These are phyloP conservation scores for Plasmodium chabaudi DNA, from an alignment of 169 alveolate species.

Conservation along the genomic window DNA sequence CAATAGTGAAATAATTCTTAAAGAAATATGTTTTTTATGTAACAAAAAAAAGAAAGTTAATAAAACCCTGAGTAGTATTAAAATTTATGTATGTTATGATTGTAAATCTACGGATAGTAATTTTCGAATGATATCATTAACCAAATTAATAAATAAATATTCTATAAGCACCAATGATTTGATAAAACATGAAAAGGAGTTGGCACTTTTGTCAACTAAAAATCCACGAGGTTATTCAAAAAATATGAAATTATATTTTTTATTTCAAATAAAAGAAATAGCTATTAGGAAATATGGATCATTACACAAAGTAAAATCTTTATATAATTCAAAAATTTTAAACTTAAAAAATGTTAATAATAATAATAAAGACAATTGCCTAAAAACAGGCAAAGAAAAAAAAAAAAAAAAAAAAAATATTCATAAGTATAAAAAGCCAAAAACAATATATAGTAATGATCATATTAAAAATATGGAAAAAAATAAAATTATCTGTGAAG, in stretches of 20 bases:
- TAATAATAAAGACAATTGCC: neutral
- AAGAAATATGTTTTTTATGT: constrained; percentile 47
- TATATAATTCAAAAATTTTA: constrained; percentile 27
- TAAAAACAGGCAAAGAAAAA: too few species aligned
- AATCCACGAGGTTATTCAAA: constrained; percentile 72
- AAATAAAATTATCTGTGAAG: constrained; percentile 62
- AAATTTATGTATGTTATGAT: constrained; percentile 57
- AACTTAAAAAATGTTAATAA: constrained; percentile 5
- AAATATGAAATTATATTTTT: constrained; percentile 53
- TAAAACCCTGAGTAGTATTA: constrained; percentile 18
- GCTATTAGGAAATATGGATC: constrained; percentile 74
- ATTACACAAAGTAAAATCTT: constrained; percentile 8
- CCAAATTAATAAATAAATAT: constrained; percentile 46
- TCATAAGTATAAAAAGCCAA: constrained; percentile 32
- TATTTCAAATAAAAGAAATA: constrained; percentile 73
- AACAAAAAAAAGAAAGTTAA: constrained; percentile 60
- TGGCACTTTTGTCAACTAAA: constrained; percentile 38
- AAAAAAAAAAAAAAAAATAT: constrained; percentile 10
- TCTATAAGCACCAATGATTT: constrained; percentile 39
- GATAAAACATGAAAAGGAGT: constrained; percentile 41
- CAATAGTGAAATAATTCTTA: neutral
- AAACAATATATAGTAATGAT: constrained; percentile 45
- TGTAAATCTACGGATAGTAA: constrained; percentile 56
- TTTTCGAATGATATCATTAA: constrained; percentile 67
- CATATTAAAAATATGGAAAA: constrained; percentile 13